Evolutionary conservation across 1,284 basidiomycete species (phyloP), one percentile per base, ranked within the genome.

Genomic region (Exobasidium rhododendri): DNA sequence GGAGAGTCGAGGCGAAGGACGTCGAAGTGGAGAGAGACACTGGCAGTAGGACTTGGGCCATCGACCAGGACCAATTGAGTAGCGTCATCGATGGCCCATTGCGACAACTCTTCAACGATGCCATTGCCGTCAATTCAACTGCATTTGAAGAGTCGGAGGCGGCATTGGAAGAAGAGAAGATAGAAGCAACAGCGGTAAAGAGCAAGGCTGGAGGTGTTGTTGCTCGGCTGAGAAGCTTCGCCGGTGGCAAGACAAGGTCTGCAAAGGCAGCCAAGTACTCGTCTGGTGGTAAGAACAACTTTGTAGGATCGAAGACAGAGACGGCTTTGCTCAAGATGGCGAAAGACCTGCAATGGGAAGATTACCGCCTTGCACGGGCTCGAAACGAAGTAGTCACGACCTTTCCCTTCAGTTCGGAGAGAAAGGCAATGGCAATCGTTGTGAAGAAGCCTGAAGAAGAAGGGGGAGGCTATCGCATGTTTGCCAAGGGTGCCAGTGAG

Each of bases 221-320:
- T 56, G 26, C 20, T 30, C 30, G n/a, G 17, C 35, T 10, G 17
- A 40, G 35, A 40, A n/a, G n/a, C n/a, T n/a, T n/a, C n/a, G 17
- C 17, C 17, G 20, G 20, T 26, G n/a, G 13, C 2, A 50, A 50
- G 13, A 24, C 4, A 4, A 26, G 28, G 20, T 20, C 14, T 4
- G 47, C 47, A 17, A 50, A 1, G 30, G 54, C 57, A 30, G 22
- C 10, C 10, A 64, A 63, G 20, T 13, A 22, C 13, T 59, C 60
- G 29, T 63, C 63, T 58, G 63, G 61, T 43, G 67, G 66, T 59
- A 63, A 64, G 4, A 71, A 81, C 40, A 83, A 85, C 24, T 96
- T 97, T 76, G 85, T 97, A 56, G 94, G 96, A 4, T 92, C 87
- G 83, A 97, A 98, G 85, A 97, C 94, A 5, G 94, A 98, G 83